Evolutionary conservation across 768 basidiomycete species (phyloP).

Genomic region (Chalciporus pseudorubinellus): DNA sequence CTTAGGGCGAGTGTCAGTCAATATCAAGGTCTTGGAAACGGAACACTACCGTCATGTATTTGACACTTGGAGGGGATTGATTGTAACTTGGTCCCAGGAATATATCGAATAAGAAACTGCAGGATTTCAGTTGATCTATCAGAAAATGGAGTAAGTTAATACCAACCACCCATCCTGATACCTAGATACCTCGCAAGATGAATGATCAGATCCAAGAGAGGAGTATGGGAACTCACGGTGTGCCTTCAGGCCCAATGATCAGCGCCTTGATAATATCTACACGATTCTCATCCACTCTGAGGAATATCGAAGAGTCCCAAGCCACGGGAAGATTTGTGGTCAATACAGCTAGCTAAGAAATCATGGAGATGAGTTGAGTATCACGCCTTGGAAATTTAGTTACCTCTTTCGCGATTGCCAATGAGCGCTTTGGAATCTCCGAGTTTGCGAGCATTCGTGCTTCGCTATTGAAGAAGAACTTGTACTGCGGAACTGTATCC

Average conservation of each 20-base stretch:
- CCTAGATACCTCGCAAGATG: constrained; percentile 34
- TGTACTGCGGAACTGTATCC: constrained; percentile 68
- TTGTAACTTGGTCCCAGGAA: constrained; percentile 91
- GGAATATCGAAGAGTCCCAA: constrained; percentile 92
- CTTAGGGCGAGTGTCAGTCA: constrained; percentile 36
- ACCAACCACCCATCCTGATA: constrained; percentile 89
- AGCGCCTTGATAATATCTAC: constrained; percentile 92
- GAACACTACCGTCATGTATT: constrained; percentile 54
- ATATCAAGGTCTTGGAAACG: background rate
- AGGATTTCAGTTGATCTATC: constrained; percentile 7
- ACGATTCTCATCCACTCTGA: constrained; percentile 88
- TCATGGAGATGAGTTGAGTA: constrained; percentile 9
- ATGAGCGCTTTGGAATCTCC: constrained; percentile 85
- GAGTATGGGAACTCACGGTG: constrained; percentile 60
- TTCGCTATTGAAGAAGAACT: constrained; percentile 79
- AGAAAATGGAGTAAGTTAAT: background rate
- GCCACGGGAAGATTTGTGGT: constrained; percentile 93
- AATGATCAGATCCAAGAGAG: constrained; percentile 5
- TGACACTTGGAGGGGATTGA: constrained; percentile 74
- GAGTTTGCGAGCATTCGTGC: constrained; percentile 81
- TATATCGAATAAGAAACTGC: constrained; percentile 81
- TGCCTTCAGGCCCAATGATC: constrained; percentile 90
- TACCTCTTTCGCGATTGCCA: constrained; percentile 95
- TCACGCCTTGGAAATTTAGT: background rate
- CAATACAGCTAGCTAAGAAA: constrained; percentile 79